Evolutionary conservation across 2,329 filamentous ascomycete genomes (phyloP).

Genomic region (Camptophora hylomeconis): DNA sequence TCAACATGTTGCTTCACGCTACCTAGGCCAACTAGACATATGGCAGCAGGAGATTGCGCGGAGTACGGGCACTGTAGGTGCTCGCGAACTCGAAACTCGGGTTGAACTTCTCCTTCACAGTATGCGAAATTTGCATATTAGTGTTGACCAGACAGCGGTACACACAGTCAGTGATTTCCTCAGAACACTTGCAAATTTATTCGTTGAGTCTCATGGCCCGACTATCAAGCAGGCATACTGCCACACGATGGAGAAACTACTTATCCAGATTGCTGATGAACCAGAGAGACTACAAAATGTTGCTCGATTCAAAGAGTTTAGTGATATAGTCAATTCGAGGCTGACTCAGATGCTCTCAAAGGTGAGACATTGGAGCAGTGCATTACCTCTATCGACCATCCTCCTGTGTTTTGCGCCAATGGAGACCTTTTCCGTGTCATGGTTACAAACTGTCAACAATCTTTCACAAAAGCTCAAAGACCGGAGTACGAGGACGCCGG

Average conservation of each 20-base stretch:
- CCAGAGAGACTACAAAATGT: slow-evolving; percentile 64
- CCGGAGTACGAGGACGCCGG: slow-evolving; percentile 60
- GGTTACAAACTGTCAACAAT: slow-evolving; percentile 67
- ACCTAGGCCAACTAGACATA: slow-evolving; percentile 65
- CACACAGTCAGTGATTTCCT: slow-evolving; percentile 60
- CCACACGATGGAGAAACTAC: slow-evolving; percentile 72
- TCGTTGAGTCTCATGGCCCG: slow-evolving; percentile 73
- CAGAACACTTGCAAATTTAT: slow-evolving; percentile 65
- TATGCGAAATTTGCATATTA: slow-evolving; percentile 79
- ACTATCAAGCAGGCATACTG: slow-evolving; percentile 91
- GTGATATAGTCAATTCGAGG: slow-evolving; percentile 64
- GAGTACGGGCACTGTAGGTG: slow-evolving; percentile 47
- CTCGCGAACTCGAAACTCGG: slow-evolving; percentile 61
- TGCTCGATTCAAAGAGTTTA: slow-evolving; percentile 75
- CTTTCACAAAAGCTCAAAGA: slow-evolving; percentile 78
- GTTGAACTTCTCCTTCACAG: slow-evolving; percentile 79
- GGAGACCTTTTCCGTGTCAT: slow-evolving; percentile 73
- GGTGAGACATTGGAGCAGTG: slow-evolving; percentile 78
- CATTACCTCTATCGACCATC: slow-evolving; percentile 77
- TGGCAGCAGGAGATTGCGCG: slow-evolving; percentile 62
- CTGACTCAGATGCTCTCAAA: slow-evolving; percentile 78
- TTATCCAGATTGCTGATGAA: slow-evolving; percentile 75
- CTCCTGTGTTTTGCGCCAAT: slow-evolving; percentile 77
- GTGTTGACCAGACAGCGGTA: slow-evolving; percentile 52
- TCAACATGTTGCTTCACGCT: slow-evolving; percentile 66